Evolutionary conservation across 495 filamentous ascomycete species (phyloP), one percentile per base, ranked within the genome.

Genomic region (Parathielavia appendiculata): DNA sequence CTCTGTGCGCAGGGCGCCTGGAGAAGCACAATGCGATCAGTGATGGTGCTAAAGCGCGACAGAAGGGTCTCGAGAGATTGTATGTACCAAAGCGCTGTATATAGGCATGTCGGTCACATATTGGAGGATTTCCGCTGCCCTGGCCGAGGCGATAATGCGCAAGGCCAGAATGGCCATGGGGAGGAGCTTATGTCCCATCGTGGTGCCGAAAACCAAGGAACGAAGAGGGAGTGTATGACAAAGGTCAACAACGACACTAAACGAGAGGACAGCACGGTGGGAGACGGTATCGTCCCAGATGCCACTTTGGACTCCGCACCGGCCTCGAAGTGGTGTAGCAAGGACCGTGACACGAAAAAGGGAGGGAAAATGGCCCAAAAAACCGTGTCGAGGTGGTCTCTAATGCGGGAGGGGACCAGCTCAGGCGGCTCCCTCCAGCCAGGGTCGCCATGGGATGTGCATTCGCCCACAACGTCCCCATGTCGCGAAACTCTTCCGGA

Each of bases 1-100:
- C 51, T 56, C 30, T 69, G 65, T 12, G 72, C 79, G 60, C 75
- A 81, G 53, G 77, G 80, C 41, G 72, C 81, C 76, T 79, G 56
- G 17, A 30, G 12, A 11, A 13, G 58, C 23, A 23, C 4, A 38
- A 16, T 14, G 32, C 41, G 16, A 47, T 58, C 36, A 52, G 46
- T 45, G 2, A 45, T 51, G 9, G 3, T 32, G 2, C 22, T 1
- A n/a, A 12, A 2, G 11, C 16, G 19, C 5, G 11, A 36, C 40
- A 20, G 22, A 4, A 14, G 2, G 23, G 17, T 41, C 30, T 20
- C 14, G 1, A 8, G 14, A 17, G 49, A 11, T 9, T 23, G n/a
- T 35, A 54, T 66, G 23, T 73, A 77, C 76, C 60, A 79, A 61
- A 19, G 69, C 63, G 45, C 69, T 72, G 56, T 66, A 78, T 44